Evolutionary conservation across 2,329 filamentous ascomycete genomes (phyloP), one percentile per base, ranked within the genome.

Genomic region (Pseudocercospora pini-densiflorae): DNA sequence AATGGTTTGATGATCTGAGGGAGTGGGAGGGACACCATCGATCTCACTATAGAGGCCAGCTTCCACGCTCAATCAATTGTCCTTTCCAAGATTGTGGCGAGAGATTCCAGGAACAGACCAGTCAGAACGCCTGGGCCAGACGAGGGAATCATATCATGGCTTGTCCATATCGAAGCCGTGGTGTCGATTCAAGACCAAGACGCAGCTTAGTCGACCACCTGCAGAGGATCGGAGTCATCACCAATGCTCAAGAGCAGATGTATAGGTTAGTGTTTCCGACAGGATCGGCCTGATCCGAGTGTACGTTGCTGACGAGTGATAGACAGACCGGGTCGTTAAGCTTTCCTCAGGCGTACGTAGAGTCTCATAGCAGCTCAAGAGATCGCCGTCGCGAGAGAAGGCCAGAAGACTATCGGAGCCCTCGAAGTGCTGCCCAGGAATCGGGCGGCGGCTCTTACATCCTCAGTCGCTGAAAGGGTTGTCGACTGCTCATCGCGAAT

Each of bases 1-100:
- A 65, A 21, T 47, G 29, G 16, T 66, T 65, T 14, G 59, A 54
- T 1, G 59, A 65, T 45, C 33, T 67, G 1, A 23, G 16, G 7
- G 10, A 47, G 14, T 74, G 70, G 69, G 63, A 74, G 4, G 55
- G 24, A 0, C 70, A 74, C 53, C 69, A 64, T 27, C 65, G 59
- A 40, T 43, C 36, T 10, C 70, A 72, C 51, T 67, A 71, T 31
- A 61, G 53, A 9, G 68, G 62, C 5, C 29, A 63, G 3, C 53
- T 73, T 19, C 71, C 72, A 1, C 61, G 43, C 24, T 45, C 27
- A 5, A 45, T 68, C n/a, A 10, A 62, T 3, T 72, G 70, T 63
- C 69, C 71, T 9, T 73, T 71, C 47, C 5, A 27, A 8, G 63
- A 59, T 4, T 72, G 70, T 21, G 21, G 27, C 10, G 66, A 65